Evolutionary conservation across 108 stramenopile species (phyloP).

Genomic region (Cyclotella baltica): DNA sequence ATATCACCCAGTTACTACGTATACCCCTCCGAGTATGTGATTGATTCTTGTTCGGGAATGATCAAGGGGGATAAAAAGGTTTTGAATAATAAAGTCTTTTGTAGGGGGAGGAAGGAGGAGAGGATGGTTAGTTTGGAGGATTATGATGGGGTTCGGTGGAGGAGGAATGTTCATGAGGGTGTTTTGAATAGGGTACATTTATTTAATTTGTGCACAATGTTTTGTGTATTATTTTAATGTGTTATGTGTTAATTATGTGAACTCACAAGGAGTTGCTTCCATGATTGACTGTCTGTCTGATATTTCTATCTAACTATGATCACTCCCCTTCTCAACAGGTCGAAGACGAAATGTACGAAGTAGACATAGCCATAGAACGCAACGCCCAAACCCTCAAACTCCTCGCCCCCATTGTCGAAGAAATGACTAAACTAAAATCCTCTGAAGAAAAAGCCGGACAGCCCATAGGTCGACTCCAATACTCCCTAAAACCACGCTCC

Average conservation of each 20-base stretch:
- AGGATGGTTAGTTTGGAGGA: conserved; percentile 54
- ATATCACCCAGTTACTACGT: conserved; percentile 79
- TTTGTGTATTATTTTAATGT: background rate
- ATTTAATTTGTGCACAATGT: too few species aligned
- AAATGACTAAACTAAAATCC: conserved; percentile 76
- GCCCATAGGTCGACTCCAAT: conserved; percentile 87
- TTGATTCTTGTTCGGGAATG: conserved; percentile 62
- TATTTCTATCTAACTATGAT: background rate
- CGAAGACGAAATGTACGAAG: conserved; percentile 94
- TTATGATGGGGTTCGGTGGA: conserved; percentile 67
- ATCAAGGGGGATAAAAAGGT: conserved; percentile 57
- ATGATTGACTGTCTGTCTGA: background rate
- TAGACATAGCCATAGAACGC: conserved; percentile 98
- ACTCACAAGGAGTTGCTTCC: too few species aligned
- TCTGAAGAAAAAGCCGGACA: conserved; percentile 88
- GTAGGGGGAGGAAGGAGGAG: conserved; percentile 33
- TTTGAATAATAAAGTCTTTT: conserved; percentile 66
- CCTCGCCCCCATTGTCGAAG: conserved; percentile 94
- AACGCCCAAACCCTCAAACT: conserved; percentile 87
- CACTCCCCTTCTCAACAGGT: conserved; percentile 35
- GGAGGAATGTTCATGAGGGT: conserved; percentile 84
- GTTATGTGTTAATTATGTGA: too few species aligned
- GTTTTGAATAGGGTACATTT: conserved; percentile 49
- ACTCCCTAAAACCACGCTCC: conserved; percentile 69
- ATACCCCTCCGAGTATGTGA: conserved; percentile 74